Evolutionary conservation across 306 rosid species (phyloP), one percentile per base, ranked within the genome.

Genomic region (Cucumis cinereus): DNA sequence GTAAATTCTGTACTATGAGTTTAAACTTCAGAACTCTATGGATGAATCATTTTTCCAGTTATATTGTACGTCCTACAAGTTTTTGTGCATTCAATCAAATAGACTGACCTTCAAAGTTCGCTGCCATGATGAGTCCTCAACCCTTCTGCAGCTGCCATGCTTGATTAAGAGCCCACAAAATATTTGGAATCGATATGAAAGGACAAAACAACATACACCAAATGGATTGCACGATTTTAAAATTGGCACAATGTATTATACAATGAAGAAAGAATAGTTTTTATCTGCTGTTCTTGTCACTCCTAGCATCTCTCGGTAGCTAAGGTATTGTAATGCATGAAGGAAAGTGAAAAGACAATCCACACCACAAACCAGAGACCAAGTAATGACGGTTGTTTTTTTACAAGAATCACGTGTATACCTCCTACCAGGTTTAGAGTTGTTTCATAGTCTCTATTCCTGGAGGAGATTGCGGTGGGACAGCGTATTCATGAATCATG

Each of bases 381-480:
- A 36, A 67, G 13, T 28, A 73, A 53, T 57, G 59, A 69, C 43
- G 50, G 68, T 54, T 16, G n/a, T 20, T 14, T 26, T 20, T 14
- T 17, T 22, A 75, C 41, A 45, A 22, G 14, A 75, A 58, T 43
- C 16, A 20, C 5, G 35, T n/a, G 36, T 20, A 28, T 28, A 22
- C 35, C 23, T 9, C 47, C 47, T 76, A 8, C 57, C 59, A 64
- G 82, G 56, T 77, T 79, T 68, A 22, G 57, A 69, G 74, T 45
- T 43, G 56, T 24, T 23, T 62, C 81, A 53, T 77, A 88, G 57
- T 86, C 85, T 86, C 86, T 76, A 78, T 74, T 63, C 53, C 88
- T 0, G 97, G 98, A 4, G 98, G 92, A 24, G 98, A 86, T 81
- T 85, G 67, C 10, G 97, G 98, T 7, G 98, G 98, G 54, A 90